A percentile compares a stretch with the other conserved stretches of the same genome.
Evolutionary conservation across 345 rosid species (phyloP).

Genomic region (Eucalyptus sp.): DNA sequence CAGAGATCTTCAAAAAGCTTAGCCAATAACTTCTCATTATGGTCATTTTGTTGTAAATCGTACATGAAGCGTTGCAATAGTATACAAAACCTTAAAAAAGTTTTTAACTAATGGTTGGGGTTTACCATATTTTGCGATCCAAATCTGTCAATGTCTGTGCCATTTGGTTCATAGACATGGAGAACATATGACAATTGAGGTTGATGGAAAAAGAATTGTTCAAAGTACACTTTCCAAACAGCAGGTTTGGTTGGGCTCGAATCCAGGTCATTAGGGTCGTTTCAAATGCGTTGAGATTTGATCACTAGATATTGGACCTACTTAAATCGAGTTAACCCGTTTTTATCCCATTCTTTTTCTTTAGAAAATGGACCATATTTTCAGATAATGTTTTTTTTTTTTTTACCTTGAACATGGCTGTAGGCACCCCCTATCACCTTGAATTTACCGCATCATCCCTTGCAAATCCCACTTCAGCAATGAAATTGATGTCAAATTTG

Average conservation of each 20-base stretch:
- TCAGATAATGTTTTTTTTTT: background rate
- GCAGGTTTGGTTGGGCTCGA: accelerated
- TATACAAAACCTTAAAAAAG: background rate
- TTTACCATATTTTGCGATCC: background rate
- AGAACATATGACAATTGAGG: background rate
- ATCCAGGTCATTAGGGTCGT: background rate
- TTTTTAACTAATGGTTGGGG: background rate
- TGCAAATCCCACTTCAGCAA: background rate
- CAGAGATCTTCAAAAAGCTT: background rate
- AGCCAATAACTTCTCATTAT: background rate
- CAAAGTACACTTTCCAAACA: background rate
- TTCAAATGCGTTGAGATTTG: background rate
- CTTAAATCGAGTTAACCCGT: background rate
- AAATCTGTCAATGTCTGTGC: background rate
- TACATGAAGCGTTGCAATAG: background rate
- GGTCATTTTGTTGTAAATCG: background rate
- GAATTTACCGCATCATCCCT: background rate
- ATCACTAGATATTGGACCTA: background rate
- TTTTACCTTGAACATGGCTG: background rate
- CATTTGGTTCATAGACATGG: background rate
- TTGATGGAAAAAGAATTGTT: background rate
- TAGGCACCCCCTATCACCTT: accelerated
- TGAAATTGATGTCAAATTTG: background rate
- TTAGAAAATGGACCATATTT: background rate
- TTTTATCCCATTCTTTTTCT: background rate